Base-by-base conservation (phyloP, 306 rosid genomes). In the Malus domestica region DNA sequence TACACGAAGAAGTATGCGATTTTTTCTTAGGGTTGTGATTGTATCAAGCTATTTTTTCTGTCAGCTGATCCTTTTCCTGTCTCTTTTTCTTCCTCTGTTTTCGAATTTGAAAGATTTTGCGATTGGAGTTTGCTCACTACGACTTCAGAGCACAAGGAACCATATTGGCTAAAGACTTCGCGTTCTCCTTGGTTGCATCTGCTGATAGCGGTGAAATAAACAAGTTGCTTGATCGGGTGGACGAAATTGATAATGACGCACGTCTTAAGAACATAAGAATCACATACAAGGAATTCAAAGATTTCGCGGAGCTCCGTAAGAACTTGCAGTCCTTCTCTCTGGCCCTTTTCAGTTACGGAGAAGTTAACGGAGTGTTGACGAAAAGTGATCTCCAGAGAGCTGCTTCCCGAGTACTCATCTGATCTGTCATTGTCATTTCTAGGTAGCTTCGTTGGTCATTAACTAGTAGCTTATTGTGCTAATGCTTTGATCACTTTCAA, bases 371-470 rank as follows among this genome's bases (percentile, higher is more conserved):
- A 3, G 76, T 42, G 7, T 72, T 93, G 82, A 86, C 88, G 54
- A 91, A 91, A 81, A 25, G 61, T 14, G 97, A 93, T 83, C 90
- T 93, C 76, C 96, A 87, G 74, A 82, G 97, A 80, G 97, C 97
- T 49, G 98, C 97, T 29, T 87, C 92, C 52, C 89, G 88, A 33
- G 97, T 87, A 93, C 77, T 64, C 59, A 76, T 19, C 49, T 18
- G 49, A 55, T 58, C 38, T 23, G 64, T 61, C 18, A 61, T 15
- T 62, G 30, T 19, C 44, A 46, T 20, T 15, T 33, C 30, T 57
- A 9, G 62, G 29, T 8, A 19, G n/a, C 29, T 60, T 8, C 27
- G 44, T 40, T 44, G 22, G 18, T 20, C 51, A 10, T 49, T 49
- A 49, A 49, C 9, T 10, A n/a, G 71, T 22, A 67, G 11, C 19